phyloP scores from a whole-genome alignment of 148 eudicot genomes.

The Polygonum maritimum region DNA sequence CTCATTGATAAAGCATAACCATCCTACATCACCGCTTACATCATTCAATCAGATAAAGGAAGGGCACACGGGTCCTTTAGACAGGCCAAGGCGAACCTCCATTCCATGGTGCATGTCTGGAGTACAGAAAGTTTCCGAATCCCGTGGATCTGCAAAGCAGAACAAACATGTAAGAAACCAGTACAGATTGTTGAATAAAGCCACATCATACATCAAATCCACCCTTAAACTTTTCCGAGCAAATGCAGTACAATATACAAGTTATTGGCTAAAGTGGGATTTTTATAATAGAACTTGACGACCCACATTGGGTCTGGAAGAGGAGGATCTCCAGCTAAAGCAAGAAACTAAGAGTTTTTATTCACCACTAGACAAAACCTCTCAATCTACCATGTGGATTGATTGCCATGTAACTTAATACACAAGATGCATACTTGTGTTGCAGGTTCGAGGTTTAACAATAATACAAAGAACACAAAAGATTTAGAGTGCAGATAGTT shows the following conservation, averaged over 20 bases:
- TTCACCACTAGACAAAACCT: not conserved
- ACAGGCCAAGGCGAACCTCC: conserved; percentile 85
- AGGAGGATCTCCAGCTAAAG: too few relatives aligned
- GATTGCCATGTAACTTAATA: not conserved
- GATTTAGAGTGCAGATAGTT: not conserved
- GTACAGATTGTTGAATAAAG: not conserved
- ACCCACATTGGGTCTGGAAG: too few relatives aligned
- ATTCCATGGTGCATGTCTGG: conserved; percentile 89
- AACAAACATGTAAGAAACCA: conserved; percentile 1
- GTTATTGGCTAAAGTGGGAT: too few relatives aligned
- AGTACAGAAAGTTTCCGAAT: conserved; percentile 62
- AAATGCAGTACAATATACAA: not conserved
- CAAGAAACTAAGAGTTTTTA: not conserved
- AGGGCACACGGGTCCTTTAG: conserved; percentile 86
- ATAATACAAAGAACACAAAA: not conserved
- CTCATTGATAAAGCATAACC: not conserved
- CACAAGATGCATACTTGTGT: not conserved
- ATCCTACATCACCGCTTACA: not conserved
- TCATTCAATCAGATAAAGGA: conserved; percentile 44
- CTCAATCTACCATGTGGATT: not conserved
- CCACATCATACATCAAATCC: not conserved
- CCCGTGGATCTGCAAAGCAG: conserved; percentile 67
- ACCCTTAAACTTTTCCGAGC: not conserved
- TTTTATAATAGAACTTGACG: too few relatives aligned
- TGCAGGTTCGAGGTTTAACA: not conserved